These are phyloP conservation scores for Mycena rosella DNA, from an alignment of 768 basidiomycete species.

Conservation along the genomic window DNA sequence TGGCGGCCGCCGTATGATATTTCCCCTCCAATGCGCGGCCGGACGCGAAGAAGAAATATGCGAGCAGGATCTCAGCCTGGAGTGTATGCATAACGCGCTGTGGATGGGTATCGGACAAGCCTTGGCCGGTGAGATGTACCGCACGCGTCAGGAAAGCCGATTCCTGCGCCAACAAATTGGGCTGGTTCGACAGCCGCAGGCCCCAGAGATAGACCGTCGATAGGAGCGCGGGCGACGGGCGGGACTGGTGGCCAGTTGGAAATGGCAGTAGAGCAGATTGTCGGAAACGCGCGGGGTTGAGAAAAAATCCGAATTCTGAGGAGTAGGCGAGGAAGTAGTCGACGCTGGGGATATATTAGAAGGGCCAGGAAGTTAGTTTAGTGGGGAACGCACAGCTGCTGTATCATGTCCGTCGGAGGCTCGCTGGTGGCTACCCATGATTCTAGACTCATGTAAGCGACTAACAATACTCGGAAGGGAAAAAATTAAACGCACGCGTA, in stretches of 20 bases:
- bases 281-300: constrained; percentile 62
- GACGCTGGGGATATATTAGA: constrained; percentile 40
- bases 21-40: constrained; percentile 62
- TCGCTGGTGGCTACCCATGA: constrained; percentile 37
- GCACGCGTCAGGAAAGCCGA: constrained; percentile 57
- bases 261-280: constrained; percentile 48
- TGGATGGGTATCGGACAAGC: constrained; percentile 55
- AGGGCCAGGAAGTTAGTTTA: not conserved
- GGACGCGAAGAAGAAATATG: constrained; percentile 66
- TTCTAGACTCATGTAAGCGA: not conserved
- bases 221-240: constrained; percentile 56
- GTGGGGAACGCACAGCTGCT: constrained; percentile 48
- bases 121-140: constrained; percentile 52
- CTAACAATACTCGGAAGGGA: not conserved
- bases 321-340: constrained; percentile 61
- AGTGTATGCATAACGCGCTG: constrained; percentile 60
- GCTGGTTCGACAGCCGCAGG: constrained; percentile 47
- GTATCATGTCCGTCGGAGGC: constrained; percentile 47
- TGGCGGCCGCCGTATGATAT: constrained; percentile 55
- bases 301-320: constrained; percentile 69
- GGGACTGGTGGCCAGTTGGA: constrained; percentile 47
- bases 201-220: constrained; percentile 56
- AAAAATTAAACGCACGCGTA: not conserved
- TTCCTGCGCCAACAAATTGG: constrained; percentile 45
- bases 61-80: constrained; percentile 68